Conservation (phyloP, 495 filamentous ascomycete genomes). For the Penicillium canescens region DNA sequence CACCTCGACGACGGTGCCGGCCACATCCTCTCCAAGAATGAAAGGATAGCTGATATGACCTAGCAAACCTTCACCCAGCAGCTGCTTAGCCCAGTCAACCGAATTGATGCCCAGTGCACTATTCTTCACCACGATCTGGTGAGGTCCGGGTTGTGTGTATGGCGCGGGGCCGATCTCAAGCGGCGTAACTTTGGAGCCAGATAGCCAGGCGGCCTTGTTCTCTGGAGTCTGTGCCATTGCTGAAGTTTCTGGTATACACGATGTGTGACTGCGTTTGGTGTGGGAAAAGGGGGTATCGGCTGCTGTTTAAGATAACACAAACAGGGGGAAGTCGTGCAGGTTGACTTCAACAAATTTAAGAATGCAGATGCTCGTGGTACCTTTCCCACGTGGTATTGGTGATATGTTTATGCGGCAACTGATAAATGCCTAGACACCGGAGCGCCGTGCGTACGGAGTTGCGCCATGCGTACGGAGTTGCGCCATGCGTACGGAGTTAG, state of each 20-base stretch:
- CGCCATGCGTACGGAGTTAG: background rate
- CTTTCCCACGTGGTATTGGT: background rate
- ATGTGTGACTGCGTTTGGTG: background rate
- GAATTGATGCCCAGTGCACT: constrained; percentile 45
- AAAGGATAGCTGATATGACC: constrained; percentile 38
- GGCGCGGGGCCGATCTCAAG: too few species aligned
- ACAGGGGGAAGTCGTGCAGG: background rate
- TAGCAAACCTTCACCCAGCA: constrained; percentile 11
- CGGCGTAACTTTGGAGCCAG: too few species aligned
- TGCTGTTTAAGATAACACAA: background rate
- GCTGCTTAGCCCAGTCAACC: constrained; percentile 46
- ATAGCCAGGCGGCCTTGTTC: too few species aligned
- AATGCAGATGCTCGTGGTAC: background rate
- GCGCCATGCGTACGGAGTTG: background rate
- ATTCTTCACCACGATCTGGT: constrained; percentile 38
- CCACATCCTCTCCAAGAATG: constrained; percentile 53
- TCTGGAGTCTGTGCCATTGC: background rate
- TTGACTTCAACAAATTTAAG: background rate
- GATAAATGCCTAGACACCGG: background rate
- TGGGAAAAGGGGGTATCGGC: background rate
- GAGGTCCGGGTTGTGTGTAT: too few species aligned
- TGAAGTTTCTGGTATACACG: background rate
- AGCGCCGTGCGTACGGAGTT: background rate
- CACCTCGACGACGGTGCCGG: constrained; percentile 52
- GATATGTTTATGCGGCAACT: background rate